Evolutionary conservation across 2,329 filamentous ascomycete genomes (phyloP).

Genomic region (Lizonia empirigonia): DNA sequence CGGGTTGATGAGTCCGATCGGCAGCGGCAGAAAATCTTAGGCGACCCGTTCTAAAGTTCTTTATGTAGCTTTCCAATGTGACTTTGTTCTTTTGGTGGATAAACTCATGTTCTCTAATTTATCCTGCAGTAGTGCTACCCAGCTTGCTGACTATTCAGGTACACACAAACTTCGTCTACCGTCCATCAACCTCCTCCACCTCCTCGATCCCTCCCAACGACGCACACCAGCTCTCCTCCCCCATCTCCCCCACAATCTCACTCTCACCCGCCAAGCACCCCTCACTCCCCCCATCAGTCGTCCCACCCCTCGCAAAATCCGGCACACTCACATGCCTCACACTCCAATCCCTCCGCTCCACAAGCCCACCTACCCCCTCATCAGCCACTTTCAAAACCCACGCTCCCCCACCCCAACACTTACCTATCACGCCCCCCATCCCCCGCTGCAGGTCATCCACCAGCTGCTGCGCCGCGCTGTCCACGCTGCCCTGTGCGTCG

Average conservation of each 20-base stretch:
- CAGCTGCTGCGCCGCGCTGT: conserved; percentile 7
- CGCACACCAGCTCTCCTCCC: conserved; percentile 1
- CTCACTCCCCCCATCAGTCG: not conserved
- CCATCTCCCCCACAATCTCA: not conserved
- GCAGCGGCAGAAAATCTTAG: conserved; percentile 28
- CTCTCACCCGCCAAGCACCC: not conserved
- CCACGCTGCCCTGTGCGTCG: not conserved
- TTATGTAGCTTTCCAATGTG: conserved; percentile 35
- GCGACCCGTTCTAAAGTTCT: conserved; percentile 24
- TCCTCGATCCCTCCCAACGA: not conserved
- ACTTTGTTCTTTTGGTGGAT: conserved; percentile 33
- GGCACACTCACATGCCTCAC: conserved; percentile 7
- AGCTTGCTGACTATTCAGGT: no score
- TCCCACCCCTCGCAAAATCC: conserved; percentile 8
- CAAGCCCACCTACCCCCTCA: not conserved
- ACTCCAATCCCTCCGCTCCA: conserved; percentile 4
- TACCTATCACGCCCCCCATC: conserved; percentile 10
- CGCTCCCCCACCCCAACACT: not conserved
- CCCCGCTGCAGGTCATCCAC: conserved; percentile 13
- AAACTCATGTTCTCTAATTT: not conserved
- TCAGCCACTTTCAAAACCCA: not conserved
- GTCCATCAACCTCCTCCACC: conserved; percentile 6
- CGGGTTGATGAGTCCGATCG: conserved; percentile 41
- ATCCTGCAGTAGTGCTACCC: no score
- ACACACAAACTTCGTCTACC: no score